Evolutionary conservation across 73 alveolate genomes (phyloP), one percentile per base, ranked within the genome.

Genomic region (Uronychia setigera): DNA sequence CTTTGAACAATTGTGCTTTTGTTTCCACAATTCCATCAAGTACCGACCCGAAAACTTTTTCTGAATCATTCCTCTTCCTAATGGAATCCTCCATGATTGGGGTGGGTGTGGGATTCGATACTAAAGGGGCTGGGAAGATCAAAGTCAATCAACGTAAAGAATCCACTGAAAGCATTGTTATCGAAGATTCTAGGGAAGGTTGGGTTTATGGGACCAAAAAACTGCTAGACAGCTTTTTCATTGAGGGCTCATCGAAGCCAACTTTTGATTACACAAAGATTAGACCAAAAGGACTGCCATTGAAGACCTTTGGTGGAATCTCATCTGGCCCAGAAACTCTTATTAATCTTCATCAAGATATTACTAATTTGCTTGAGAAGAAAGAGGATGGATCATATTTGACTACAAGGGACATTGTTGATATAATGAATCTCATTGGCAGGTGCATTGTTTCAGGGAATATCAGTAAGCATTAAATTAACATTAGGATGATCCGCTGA

Each of bases 51-150:
- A 82, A 30, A 31, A 31, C 35, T 25, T 59, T 35, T 29, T 27
- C 80, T 60, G 76, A 67, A 14, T 79, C 94, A 14, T 91, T 87
- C 76, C 77, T 91, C 11, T 91, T 87, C 59, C 78, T 91, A 29
- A 91, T 91, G 96, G 94, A 91, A 34, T 81, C 94, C 0, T 34
- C 92, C 27, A 87, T 91, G 93, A 80, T 91, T 60, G 96, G 96
- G 0, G 88, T 91, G 0, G 96, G 96, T 0, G 96, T 92, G 25
- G 96, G 96, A n/a, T 92, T 92, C 76, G 96, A 92, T 74, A 92
- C 96, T 25, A 92, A 92, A 75, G 96, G 94, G 0, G 27, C 92
- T 1, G 74, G 46, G n/a, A 58, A 60, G 13, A 59, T 67, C 33
- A 35, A 79, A 1, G 34, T 92, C 33, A 60, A 82, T 33, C 32